phyloP scores from a whole-genome alignment of 2,329 filamentous ascomycete species.

The Lecanosticta acicola region DNA sequence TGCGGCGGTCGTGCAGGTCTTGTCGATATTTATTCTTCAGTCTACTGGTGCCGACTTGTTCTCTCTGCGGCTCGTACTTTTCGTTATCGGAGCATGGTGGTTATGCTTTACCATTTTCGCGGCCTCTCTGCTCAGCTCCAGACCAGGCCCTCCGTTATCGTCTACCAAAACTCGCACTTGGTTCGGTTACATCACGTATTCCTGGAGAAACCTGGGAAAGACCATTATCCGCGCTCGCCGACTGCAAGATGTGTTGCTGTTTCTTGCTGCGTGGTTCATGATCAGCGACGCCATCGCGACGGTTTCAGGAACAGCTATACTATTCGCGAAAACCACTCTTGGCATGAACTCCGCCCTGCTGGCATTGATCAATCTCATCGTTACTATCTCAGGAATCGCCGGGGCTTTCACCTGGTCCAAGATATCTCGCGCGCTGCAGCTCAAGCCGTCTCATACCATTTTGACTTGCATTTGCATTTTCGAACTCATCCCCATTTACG shows the following conservation, averaged over 20 bases:
- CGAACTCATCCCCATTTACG: slow-evolving; percentile 88
- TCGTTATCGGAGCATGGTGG: slow-evolving; percentile 89
- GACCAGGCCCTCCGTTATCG: slow-evolving; percentile 71
- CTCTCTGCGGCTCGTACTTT: slow-evolving; percentile 79
- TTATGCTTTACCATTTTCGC: slow-evolving; percentile 82
- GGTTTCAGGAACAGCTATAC: slow-evolving; percentile 85
- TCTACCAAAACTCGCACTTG: slow-evolving; percentile 43
- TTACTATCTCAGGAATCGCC: slow-evolving; percentile 73
- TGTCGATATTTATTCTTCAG: slow-evolving; percentile 72
- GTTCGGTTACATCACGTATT: slow-evolving; percentile 68
- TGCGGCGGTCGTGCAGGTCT: slow-evolving; percentile 74
- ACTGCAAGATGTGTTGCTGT: slow-evolving; percentile 68
- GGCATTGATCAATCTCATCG: slow-evolving; percentile 89
- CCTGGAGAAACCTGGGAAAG: slow-evolving; percentile 79
- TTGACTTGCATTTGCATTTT: slow-evolving; percentile 86
- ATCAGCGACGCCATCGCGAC: slow-evolving; percentile 92
- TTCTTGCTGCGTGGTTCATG: slow-evolving; percentile 87
- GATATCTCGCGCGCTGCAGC: slow-evolving; percentile 62
- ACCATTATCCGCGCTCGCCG: slow-evolving; percentile 70
- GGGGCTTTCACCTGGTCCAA: slow-evolving; percentile 88
- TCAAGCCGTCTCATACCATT: slow-evolving; percentile 81
- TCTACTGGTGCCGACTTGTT: slow-evolving; percentile 70
- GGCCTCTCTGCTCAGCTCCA: slow-evolving; percentile 77
- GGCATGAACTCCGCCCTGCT: slow-evolving; percentile 84
- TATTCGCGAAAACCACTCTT: slow-evolving; percentile 91